phyloP scores from a whole-genome alignment of 441 rosid genomes.

The Mallotus japonicus region DNA sequence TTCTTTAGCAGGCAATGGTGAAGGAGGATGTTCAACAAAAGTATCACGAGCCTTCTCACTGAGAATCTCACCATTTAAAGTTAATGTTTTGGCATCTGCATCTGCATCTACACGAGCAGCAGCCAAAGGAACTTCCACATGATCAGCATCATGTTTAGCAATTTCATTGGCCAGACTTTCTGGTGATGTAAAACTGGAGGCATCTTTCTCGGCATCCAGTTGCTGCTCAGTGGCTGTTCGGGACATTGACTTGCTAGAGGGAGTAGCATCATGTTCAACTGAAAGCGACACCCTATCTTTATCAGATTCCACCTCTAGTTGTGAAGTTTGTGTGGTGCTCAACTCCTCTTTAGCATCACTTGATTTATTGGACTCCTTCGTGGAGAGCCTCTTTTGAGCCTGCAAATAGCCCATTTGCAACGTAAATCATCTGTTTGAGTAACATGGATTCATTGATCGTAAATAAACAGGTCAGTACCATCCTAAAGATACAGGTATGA shows the following conservation, averaged over 20 bases:
- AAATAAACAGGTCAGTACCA: neutral
- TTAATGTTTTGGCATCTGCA: constrained; percentile 30
- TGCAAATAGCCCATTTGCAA: constrained; percentile 33
- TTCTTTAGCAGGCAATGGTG: constrained; percentile 46
- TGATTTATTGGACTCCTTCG: constrained; percentile 38
- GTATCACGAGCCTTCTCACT: constrained; percentile 47
- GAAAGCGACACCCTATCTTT: constrained; percentile 33
- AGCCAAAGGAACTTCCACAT: constrained; percentile 38
- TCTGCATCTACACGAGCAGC: constrained; percentile 24
- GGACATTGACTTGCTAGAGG: constrained; percentile 32
- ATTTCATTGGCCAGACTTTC: constrained; percentile 35
- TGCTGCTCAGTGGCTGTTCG: constrained; percentile 35
- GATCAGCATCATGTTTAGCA: constrained; percentile 36
- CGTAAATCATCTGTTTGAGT: constrained; percentile 20
- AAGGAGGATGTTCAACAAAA: constrained; percentile 35
- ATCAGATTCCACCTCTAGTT: constrained; percentile 34
- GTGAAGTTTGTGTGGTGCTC: constrained; percentile 31
- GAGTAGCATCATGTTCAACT: constrained; percentile 40
- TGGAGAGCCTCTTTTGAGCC: constrained; percentile 51
- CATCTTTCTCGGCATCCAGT: constrained; percentile 35
- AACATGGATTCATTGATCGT: constrained; percentile 10
- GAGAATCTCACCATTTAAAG: constrained; percentile 41
- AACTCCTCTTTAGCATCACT: constrained; percentile 40
- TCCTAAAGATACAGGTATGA: constrained; percentile 15
- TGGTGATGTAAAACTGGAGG: constrained; percentile 30